Conservation (phyloP, 441 rosid genomes). For the Euphorbia celastroides region DNA sequence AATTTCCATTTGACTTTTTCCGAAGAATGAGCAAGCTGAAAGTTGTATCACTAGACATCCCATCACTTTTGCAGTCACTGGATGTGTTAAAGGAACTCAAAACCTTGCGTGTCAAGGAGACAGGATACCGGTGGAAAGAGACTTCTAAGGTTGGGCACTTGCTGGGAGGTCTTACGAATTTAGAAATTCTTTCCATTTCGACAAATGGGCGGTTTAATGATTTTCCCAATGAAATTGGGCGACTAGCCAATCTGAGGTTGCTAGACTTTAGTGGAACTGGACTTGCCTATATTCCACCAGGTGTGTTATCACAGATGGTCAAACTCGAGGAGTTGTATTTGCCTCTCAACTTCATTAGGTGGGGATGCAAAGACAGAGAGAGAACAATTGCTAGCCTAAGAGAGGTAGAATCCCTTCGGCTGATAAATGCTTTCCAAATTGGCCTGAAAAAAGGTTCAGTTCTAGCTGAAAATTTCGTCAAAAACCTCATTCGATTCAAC, state of each 20-base stretch:
- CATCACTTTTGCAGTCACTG: neutral
- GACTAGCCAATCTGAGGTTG: neutral
- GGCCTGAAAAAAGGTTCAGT: too few relatives aligned
- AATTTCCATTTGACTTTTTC: neutral
- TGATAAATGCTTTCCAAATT: too few relatives aligned
- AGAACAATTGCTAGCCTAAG: neutral
- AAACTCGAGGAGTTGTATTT: neutral
- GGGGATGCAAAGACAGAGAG: neutral
- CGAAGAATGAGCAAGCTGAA: neutral
- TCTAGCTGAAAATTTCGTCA: too few relatives aligned
- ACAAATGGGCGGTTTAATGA: neutral
- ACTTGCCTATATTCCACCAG: neutral
- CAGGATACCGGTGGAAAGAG: neutral
- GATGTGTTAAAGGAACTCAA: neutral
- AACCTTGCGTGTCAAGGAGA: neutral
- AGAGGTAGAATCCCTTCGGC: neutral
- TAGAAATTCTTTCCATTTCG: neutral
- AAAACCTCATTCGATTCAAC: too few relatives aligned
- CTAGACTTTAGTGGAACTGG: neutral
- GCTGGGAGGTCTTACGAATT: neutral
- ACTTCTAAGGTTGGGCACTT: neutral
- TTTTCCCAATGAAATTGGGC: neutral
- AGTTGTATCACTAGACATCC: neutral
- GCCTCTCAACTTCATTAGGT: neutral
- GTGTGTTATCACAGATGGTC: neutral